Conservation (phyloP, 805 yeast species). For the Candida taoyuanica region DNA sequence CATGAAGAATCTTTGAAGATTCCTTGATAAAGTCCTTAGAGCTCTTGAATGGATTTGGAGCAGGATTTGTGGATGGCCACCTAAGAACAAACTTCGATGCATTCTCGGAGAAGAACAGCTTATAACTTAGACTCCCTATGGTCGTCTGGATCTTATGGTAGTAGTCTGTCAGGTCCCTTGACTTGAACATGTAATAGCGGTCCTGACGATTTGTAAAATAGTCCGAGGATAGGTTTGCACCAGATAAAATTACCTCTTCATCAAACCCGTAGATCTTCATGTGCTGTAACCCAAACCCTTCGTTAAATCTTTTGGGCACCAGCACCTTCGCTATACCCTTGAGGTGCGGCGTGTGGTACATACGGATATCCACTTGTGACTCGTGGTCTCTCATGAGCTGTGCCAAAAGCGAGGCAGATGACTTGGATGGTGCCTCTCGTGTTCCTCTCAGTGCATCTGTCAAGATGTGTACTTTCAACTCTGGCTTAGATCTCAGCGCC, state of each 20-base stretch:
- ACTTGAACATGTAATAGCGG: conserved; percentile 72
- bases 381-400: conserved; percentile 62
- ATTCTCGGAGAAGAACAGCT: conserved; percentile 42
- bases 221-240: conserved; percentile 89
- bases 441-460: conserved; percentile 91
- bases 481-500: conserved; percentile 56
- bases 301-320: conserved; percentile 83
- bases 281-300: conserved; percentile 90
- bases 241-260: conserved; percentile 79
- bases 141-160: conserved; percentile 68
- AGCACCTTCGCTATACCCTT: conserved; percentile 58
- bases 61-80: conserved; percentile 71
- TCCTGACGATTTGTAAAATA: conserved; percentile 95
- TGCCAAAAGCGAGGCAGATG: conserved; percentile 73
- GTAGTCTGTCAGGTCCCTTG: conserved; percentile 58
- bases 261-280: conserved; percentile 97
- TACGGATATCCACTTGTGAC: conserved; percentile 67
- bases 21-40: conserved; percentile 47
- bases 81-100: conserved; percentile 48
- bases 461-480: conserved; percentile 65
- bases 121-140: conserved; percentile 67
- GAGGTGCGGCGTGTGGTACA: conserved; percentile 88
- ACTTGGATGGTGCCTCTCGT: conserved; percentile 77
- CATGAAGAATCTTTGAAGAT: conserved; percentile 51
- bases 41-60: conserved; percentile 64